Evolutionary conservation across 163 green algal species (phyloP), one percentile per base, ranked within the genome.

Genomic region (Chlamydomonas reinhardtii): DNA sequence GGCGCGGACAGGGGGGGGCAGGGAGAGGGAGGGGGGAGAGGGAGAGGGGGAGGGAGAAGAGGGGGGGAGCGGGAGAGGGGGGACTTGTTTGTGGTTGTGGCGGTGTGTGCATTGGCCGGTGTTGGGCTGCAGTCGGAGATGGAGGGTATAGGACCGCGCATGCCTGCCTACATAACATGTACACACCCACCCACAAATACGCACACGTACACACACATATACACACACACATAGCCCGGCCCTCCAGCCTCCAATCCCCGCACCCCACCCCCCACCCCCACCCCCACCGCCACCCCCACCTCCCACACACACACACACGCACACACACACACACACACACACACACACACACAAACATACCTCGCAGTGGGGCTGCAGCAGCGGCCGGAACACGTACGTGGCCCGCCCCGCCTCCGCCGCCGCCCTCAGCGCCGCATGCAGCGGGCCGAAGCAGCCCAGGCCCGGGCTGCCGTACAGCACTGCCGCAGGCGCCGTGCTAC

Each of bases 391-490:
- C 0, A 91, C 93, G 80, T 98, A 98, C 34, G 85, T 75, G 20
- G 96, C 35, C 4, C 32, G 35, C 9, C 65, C 86, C 59, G 66
- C 35, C 62, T 79, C 76, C 9, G 37, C 65, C 32, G 82, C 81
- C 54, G 9, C 43, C 61, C 71, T 32, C 17, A 90, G 72, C 66
- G 56, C 37, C 54, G 22, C 20, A 32, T 88, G 82, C 69, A 86
- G 76, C 70, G 35, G 34, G 24, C 24, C 56, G 2, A 86, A 98
- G 83, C 95, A 96, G 0, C 74, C n/a, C 12, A 93, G 93, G 29
- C 94, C 95, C 19, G 90, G 82, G 0, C 90, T 64, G 25, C 89
- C 96, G 79, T 98, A 96, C 81, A 98, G 88, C 14, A 97, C 82
- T 4, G 86, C 88, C 9, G 59, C 17, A 48, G 39, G 39, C 24